Percentiles rank a stretch among this genome's conserved stretches.
These are phyloP conservation scores for Clavaria fumosa DNA, from an alignment of 768 basidiomycete genomes.

Conservation along the genomic window DNA sequence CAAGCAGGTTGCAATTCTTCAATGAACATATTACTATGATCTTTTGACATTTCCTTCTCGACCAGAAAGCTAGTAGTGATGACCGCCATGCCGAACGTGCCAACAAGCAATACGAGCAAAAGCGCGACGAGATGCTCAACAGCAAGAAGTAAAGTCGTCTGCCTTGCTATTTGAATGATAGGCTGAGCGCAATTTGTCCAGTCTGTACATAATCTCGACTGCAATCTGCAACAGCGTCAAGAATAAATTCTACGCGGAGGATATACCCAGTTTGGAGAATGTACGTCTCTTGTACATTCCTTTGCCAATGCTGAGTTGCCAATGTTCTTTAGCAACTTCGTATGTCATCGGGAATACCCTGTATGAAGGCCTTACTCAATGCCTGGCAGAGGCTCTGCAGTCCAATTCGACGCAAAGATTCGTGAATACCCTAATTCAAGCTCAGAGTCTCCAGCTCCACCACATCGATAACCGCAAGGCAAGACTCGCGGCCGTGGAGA, in stretches of 20 bases:
- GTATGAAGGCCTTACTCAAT: neutral
- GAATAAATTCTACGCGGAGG: conserved; percentile 53
- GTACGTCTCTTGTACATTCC: conserved; percentile 27
- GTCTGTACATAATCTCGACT: conserved; percentile 56
- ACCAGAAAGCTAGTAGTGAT: too few species aligned
- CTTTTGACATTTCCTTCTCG: too few species aligned
- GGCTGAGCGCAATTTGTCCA: conserved; percentile 16
- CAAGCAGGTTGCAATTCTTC: conserved; percentile 67
- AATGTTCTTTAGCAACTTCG: conserved; percentile 46
- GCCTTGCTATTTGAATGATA: neutral
- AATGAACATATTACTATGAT: too few species aligned
- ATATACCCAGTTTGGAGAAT: conserved; percentile 55
- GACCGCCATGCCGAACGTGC: conserved; percentile 65
- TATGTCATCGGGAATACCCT: conserved; percentile 21
- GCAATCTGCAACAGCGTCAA: conserved; percentile 56
- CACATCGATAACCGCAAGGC: conserved; percentile 47
- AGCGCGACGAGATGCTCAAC: conserved; percentile 61
- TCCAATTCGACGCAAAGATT: conserved; percentile 42
- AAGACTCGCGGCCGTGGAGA: conserved; percentile 31
- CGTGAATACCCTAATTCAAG: conserved; percentile 36
- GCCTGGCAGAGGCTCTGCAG: conserved; percentile 48
- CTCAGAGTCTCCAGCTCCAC: conserved; percentile 39
- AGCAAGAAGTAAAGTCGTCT: conserved; percentile 51
- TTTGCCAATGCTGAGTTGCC: conserved; percentile 3
- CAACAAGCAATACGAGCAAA: conserved; percentile 62